phyloP scores from a whole-genome alignment of 441 rosid genomes.

The Breynia disticha region DNA sequence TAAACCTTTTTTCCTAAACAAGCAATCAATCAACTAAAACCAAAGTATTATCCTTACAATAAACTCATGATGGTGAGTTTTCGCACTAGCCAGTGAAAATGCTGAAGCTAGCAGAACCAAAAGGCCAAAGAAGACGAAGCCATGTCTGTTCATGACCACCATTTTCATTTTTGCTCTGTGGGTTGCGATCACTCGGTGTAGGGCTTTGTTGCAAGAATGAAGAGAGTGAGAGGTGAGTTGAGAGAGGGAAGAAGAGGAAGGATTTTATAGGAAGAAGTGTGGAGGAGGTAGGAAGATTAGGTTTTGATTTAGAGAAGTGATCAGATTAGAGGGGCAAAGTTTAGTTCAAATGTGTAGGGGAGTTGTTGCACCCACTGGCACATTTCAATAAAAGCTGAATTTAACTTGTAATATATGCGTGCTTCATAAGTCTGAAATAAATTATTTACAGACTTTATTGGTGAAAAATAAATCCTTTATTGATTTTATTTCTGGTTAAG shows the following conservation, averaged over 20 bases:
- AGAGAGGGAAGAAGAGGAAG: too few relatives aligned
- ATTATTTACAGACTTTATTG: too few relatives aligned
- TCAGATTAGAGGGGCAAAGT: not conserved
- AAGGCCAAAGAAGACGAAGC: constrained; percentile 17
- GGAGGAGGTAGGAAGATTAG: constrained; percentile 43
- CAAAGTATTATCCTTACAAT: constrained; percentile 29
- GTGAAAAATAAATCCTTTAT: too few relatives aligned
- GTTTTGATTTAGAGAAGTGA: constrained; percentile 15
- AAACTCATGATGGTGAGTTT: constrained; percentile 51
- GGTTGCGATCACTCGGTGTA: too few relatives aligned
- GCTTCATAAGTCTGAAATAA: constrained; percentile 24
- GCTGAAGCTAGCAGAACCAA: constrained; percentile 28
- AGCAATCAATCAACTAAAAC: too few relatives aligned
- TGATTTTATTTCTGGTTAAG: too few relatives aligned
- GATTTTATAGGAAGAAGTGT: not conserved
- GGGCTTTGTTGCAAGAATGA: too few relatives aligned
- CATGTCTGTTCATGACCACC: constrained; percentile 9
- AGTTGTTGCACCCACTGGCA: constrained; percentile 66
- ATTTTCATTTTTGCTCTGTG: constrained; percentile 2
- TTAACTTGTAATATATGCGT: constrained; percentile 23
- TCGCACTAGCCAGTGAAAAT: constrained; percentile 27
- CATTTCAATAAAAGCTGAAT: constrained; percentile 7
- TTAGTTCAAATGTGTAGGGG: constrained; percentile 23
- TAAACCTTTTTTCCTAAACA: too few relatives aligned
- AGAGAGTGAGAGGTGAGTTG: too few relatives aligned